Conservation (phyloP, 2,329 filamentous ascomycete genomes). For the Dactylonectria estremocensis region DNA sequence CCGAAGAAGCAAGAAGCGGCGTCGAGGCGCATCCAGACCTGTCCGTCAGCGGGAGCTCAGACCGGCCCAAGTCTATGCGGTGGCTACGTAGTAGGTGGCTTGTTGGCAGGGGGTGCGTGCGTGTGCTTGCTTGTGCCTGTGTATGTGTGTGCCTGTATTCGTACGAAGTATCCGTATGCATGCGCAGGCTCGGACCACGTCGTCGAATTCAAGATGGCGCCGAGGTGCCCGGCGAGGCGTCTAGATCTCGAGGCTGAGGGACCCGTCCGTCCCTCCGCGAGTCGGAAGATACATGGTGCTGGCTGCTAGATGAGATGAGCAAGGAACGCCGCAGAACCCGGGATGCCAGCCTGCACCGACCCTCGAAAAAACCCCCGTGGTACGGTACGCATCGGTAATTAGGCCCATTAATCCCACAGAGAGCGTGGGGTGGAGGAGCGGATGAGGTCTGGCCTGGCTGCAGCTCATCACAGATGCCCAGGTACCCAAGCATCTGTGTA, state of each 20-base stretch:
- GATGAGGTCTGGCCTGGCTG: slow-evolving; percentile 19
- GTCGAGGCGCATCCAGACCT: slow-evolving; percentile 33
- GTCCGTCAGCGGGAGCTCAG: slow-evolving; percentile 32
- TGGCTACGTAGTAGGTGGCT: slow-evolving; percentile 35
- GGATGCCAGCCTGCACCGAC: slow-evolving; percentile 5
- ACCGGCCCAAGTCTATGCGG: slow-evolving; percentile 21
- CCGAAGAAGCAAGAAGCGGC: slow-evolving; percentile 32
- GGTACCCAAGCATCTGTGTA: slow-evolving; percentile 23
- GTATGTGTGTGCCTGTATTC: slow-evolving; percentile 21
- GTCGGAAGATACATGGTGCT: slow-evolving; percentile 23
- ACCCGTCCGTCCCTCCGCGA: background rate
- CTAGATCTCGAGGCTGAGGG: slow-evolving; percentile 22
- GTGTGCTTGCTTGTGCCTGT: slow-evolving; percentile 3
- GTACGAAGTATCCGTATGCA: background rate
- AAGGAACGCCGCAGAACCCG: slow-evolving; percentile 10
- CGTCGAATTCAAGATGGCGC: slow-evolving; percentile 19
- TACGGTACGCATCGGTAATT: slow-evolving; percentile 32
- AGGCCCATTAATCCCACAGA: slow-evolving; percentile 24
- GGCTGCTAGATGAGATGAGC: slow-evolving; percentile 29
- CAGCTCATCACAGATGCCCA: slow-evolving; percentile 20
- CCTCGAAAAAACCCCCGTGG: slow-evolving; percentile 21
- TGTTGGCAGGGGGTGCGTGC: slow-evolving; percentile 32
- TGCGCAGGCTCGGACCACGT: slow-evolving; percentile 13
- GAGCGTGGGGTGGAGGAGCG: slow-evolving; percentile 27
- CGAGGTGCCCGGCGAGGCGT: slow-evolving; percentile 18